Percentiles rank a stretch among this genome's conserved stretches.
Conservation (phyloP, 192 early-diverging fungal species). For the Thamnidium elegans region DNA sequence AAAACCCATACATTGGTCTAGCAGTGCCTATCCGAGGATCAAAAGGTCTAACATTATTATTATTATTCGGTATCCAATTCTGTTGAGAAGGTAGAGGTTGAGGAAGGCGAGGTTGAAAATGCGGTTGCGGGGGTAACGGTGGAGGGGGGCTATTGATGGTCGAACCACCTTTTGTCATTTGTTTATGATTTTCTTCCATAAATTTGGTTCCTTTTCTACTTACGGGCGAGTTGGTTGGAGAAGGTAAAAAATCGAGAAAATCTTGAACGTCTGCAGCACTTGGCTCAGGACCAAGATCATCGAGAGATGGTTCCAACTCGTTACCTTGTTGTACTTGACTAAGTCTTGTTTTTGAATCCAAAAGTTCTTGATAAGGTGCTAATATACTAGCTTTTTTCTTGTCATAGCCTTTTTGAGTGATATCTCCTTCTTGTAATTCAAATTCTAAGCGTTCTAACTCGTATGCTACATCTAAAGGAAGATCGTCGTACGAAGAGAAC, state of each 20-base stretch:
- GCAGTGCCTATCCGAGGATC: background rate
- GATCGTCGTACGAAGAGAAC: conserved; percentile 23
- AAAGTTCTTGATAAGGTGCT: too few species aligned
- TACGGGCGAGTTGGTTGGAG: conserved; percentile 28
- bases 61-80: too few species aligned
- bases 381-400: conserved; percentile 45
- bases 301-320: conserved; percentile 4
- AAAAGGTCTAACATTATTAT: background rate
- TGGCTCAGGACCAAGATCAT: conserved; percentile 28
- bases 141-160: background rate
- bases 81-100: background rate
- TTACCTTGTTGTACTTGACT: background rate
- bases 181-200: conserved; percentile 10
- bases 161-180: background rate
- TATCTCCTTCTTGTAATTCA: conserved; percentile 63
- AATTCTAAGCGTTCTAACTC: conserved; percentile 32
- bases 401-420: conserved; percentile 74
- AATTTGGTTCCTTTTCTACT: background rate
- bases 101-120: background rate
- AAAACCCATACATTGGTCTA: background rate
- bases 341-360: too few species aligned
- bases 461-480: conserved; percentile 23
- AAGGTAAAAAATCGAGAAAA: conserved; percentile 35
- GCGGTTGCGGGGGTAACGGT: background rate
- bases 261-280: conserved; percentile 30